A percentile compares a stretch with the other conserved stretches of the same genome.
phyloP scores from a whole-genome alignment of 2,329 filamentous ascomycete species.

The Hymenoscyphus repandus region DNA sequence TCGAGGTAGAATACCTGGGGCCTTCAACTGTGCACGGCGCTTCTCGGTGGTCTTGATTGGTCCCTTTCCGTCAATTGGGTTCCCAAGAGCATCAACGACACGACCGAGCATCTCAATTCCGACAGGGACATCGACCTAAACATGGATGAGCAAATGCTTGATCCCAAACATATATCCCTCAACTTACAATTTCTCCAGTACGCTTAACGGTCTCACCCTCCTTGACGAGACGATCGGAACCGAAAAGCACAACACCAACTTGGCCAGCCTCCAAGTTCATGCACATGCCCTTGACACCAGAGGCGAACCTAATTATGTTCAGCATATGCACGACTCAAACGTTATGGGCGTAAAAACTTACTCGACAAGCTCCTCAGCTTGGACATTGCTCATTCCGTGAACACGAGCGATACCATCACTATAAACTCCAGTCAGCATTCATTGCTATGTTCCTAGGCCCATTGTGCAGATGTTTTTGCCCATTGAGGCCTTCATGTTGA shows the following conservation, averaged over 20 bases:
- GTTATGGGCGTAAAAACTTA: constrained; percentile 49
- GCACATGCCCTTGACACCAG: constrained; percentile 99
- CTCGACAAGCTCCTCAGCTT: constrained; percentile 99
- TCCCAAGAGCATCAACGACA: constrained; percentile 97
- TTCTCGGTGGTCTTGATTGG: constrained; percentile 87
- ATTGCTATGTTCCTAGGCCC: background rate
- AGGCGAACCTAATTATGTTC: constrained; percentile 72
- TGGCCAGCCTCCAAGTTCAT: constrained; percentile 99
- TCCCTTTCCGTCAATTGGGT: constrained; percentile 99
- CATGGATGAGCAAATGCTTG: constrained; percentile 14
- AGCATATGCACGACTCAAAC: constrained; percentile 10
- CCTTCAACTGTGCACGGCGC: constrained; percentile 98
- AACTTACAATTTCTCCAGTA: constrained; percentile 95
- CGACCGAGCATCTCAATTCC: constrained; percentile 89
- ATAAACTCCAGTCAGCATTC: constrained; percentile 23
- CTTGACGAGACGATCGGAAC: constrained; percentile 99
- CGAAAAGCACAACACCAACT: constrained; percentile 99
- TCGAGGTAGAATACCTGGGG: constrained; percentile 95
- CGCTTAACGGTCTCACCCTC: constrained; percentile 99
- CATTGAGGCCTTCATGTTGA: constrained; percentile 12
- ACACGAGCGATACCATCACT: constrained; percentile 99
- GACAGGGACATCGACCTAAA: constrained; percentile 91
- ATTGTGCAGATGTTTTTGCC: constrained; percentile 15
- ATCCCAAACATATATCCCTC: constrained; percentile 4
- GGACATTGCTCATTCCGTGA: constrained; percentile 99